Percentiles rank a stretch among this genome's conserved stretches.
phyloP scores from a whole-genome alignment of 768 basidiomycete genomes.

The Vishniacozyma victoriae region DNA sequence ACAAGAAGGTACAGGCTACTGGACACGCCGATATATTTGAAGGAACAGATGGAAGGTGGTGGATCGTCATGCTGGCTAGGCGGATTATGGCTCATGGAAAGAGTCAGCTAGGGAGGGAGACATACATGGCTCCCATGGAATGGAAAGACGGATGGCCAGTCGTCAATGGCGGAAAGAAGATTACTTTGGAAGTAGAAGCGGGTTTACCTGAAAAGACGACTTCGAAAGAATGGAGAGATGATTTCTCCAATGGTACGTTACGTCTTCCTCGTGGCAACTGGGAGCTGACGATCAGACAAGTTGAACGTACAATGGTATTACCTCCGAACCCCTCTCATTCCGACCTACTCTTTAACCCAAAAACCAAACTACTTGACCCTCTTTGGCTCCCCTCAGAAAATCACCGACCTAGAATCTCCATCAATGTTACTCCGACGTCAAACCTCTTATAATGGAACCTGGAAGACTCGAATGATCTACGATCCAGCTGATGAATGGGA shows the following conservation, averaged over 20 bases:
- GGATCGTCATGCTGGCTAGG: constrained; percentile 33
- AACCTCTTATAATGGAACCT: constrained; percentile 4
- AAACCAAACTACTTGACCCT: constrained; percentile 12
- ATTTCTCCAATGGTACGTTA: background rate
- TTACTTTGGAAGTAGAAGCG: background rate
- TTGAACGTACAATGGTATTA: constrained; percentile 20
- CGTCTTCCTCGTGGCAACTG: background rate
- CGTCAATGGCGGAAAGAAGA: constrained; percentile 14
- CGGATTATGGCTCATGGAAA: background rate
- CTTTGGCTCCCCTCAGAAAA: constrained; percentile 3
- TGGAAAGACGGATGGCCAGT: constrained; percentile 34
- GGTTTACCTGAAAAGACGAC: background rate
- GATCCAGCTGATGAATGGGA: constrained; percentile 1
- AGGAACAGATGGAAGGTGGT: constrained; percentile 45
- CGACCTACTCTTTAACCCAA: constrained; percentile 3
- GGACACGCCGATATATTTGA: constrained; percentile 50
- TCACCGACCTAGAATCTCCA: constrained; percentile 10
- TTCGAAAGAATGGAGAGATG: background rate
- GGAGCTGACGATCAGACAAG: background rate
- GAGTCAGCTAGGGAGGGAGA: constrained; percentile 48
- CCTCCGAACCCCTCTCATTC: constrained; percentile 19
- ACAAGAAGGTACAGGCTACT: constrained; percentile 48
- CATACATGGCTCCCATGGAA: constrained; percentile 45
- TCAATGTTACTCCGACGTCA: constrained; percentile 13
- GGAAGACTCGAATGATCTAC: constrained; percentile 5